Evolutionary conservation across 441 rosid genomes (phyloP), one percentile per base, ranked within the genome.

Genomic region (Biscutella laevigata): DNA sequence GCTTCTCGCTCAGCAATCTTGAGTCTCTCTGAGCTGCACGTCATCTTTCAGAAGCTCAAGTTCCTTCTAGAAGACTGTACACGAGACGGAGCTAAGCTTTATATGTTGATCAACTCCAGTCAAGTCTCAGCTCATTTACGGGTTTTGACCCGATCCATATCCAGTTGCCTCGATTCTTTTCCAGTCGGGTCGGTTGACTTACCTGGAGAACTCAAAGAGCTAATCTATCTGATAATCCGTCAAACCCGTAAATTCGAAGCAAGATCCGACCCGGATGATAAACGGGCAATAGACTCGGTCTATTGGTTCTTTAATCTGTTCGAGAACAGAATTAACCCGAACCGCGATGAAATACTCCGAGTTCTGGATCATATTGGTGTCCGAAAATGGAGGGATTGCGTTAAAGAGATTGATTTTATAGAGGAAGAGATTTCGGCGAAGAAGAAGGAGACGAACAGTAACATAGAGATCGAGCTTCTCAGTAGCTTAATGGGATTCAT

Each of bases 11-110:
- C 75, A 13, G 56, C 67, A 2, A 50, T 71, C 35, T 44, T 79
- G 34, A 46, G 81, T 59, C 71, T 89, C 2, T 80, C 88, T 4
- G 95, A 86, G 86, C 79, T 89, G 37, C 87, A 86, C 38, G 49
- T 80, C 57, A 51, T 76, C 24, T 61, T 84, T 47, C 91, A 80
- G 75, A 82, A 77, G 71, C 48, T 86, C 17, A 71, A 38, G 16
- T 76, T 46, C 64, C 71, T 84, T 45, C 35, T 86, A 20, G 79
- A 84, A 42, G 95, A 86, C 51, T 84, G 86, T 66, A 71, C 72
- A n/a, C 49, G 79, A 19, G 83, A 76, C 2, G 91, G 84, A 29
- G 82, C 86, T 32, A 69, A 82, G 28, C 12, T 71, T 2, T 82
- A 77, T 67, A 80, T 80, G 77, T 61, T 81, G 59, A 67, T 73